These are phyloP conservation scores for Trichosporon sp. DNA, from an alignment of 1,284 basidiomycete genomes.

Conservation along the genomic window DNA sequence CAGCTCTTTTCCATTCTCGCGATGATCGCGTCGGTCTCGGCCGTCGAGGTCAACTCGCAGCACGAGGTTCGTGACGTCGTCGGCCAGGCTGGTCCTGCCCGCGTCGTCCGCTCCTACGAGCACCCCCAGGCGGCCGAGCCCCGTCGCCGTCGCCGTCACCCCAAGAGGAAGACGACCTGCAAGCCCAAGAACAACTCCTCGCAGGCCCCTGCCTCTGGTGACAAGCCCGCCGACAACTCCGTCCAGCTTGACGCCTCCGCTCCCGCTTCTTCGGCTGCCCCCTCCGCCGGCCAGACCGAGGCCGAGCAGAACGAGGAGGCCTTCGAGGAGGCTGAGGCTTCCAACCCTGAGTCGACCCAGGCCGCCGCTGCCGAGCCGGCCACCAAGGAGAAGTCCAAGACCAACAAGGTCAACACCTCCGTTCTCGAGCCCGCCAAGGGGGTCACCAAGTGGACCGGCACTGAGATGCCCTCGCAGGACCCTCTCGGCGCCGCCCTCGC, in stretches of 20 bases:
- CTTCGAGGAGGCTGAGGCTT: background rate
- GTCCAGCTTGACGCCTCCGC: conserved; percentile 1
- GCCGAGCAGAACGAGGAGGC: conserved; percentile 13
- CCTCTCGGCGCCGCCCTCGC: conserved; percentile 7
- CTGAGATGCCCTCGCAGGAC: conserved; percentile 18
- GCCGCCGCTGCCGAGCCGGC: conserved; percentile 12
- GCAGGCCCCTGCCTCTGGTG: background rate
- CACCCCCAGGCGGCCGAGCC: background rate
- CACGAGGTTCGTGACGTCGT: conserved; percentile 18
- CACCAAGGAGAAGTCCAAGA: background rate
- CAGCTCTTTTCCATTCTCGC: conserved; percentile 23
- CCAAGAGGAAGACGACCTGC: conserved; percentile 13
- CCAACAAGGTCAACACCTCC: conserved; percentile 19
- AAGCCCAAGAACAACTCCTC: conserved; percentile 17
- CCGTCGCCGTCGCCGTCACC: conserved; percentile 15
- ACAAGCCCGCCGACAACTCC: background rate
- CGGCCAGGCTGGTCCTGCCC: conserved; percentile 21
- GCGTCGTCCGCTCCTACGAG: conserved; percentile 17
- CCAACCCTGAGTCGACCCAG: background rate
- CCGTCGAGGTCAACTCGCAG: conserved; percentile 18
- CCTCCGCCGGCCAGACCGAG: conserved; percentile 10
- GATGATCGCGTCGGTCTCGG: conserved; percentile 19
- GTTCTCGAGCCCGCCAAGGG: conserved; percentile 11
- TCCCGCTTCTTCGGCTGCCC: conserved; percentile 1
- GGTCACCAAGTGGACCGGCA: conserved; percentile 22